Percentiles rank a stretch among this genome's conserved stretches.
These are phyloP conservation scores for Dactylis glomerata DNA, from an alignment of 176 grass and related monocot species.

Conservation along the genomic window DNA sequence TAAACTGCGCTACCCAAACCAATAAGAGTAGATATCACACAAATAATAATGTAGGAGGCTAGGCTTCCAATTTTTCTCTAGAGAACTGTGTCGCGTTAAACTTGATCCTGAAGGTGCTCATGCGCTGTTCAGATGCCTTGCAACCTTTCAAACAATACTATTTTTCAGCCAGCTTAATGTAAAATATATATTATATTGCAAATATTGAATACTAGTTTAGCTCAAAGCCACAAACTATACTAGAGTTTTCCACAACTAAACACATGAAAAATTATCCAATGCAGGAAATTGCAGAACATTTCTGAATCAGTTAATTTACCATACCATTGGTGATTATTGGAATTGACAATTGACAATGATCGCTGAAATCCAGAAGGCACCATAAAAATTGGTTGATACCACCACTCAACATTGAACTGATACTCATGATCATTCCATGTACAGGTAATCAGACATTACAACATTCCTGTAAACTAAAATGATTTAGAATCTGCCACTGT, in stretches of 20 bases:
- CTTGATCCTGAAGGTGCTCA: not conserved
- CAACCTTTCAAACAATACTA: slow-evolving; percentile 5
- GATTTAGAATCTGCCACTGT: slow-evolving; percentile 24
- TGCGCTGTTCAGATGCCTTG: not conserved
- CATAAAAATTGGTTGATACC: slow-evolving; percentile 4
- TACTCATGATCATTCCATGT: slow-evolving; percentile 24
- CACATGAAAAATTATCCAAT: not conserved
- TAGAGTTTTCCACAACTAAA: not conserved
- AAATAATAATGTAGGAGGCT: not conserved
- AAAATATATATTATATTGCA: not conserved
- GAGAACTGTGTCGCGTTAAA: not conserved
- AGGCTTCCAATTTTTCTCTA: not conserved
- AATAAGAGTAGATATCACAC: not conserved
- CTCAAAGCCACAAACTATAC: not conserved
- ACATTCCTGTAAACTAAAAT: not conserved
- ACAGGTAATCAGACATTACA: slow-evolving; percentile 21
- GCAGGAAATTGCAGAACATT: not conserved
- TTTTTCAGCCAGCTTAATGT: not conserved
- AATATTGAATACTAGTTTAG: not conserved
- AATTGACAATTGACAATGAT: not conserved
- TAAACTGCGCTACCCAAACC: not conserved
- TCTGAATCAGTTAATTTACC: not conserved
- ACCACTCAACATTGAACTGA: slow-evolving; percentile 3
- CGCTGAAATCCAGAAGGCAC: not conserved
- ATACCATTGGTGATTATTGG: not conserved